These are phyloP conservation scores for Orobanche coerulescens DNA, from an alignment of 257 asterid genomes.

Conservation along the genomic window DNA sequence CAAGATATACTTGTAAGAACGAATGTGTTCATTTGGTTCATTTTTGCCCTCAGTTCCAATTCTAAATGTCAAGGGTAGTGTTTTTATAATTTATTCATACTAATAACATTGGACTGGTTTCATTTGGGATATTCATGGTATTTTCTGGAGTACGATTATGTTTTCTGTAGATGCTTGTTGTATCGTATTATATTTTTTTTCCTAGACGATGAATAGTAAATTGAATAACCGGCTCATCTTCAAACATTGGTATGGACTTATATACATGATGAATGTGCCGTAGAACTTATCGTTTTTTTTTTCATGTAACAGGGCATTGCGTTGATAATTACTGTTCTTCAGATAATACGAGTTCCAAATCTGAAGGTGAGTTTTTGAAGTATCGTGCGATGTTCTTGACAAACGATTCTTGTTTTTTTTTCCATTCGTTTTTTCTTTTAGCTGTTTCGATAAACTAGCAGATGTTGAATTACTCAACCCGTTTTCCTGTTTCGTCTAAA, in stretches of 20 bases:
- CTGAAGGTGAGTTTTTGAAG: constrained; percentile 55
- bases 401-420: not conserved
- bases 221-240: not conserved
- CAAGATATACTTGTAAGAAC: constrained; percentile 92
- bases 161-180: not conserved
- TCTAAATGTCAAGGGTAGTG: not conserved
- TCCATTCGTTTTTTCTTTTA: not conserved
- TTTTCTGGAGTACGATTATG: not conserved
- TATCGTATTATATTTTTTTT: not conserved
- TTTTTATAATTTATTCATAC: not conserved
- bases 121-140: not conserved
- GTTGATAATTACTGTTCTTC: constrained; percentile 89
- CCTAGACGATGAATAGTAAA: not conserved
- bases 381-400: constrained; percentile 7
- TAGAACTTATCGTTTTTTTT: constrained; percentile 6
- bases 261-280: not conserved
- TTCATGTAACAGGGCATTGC: constrained; percentile 70
- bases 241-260: not conserved
- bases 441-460: not conserved
- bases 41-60: not conserved
- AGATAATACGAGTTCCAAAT: constrained; percentile 82
- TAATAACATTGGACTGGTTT: not conserved
- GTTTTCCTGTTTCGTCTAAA: too few species aligned
- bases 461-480: too few species aligned
- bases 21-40: not conserved